Evolutionary conservation across 1,284 basidiomycete genomes (phyloP).

Genomic region (Ceratobasidium papillatum): DNA sequence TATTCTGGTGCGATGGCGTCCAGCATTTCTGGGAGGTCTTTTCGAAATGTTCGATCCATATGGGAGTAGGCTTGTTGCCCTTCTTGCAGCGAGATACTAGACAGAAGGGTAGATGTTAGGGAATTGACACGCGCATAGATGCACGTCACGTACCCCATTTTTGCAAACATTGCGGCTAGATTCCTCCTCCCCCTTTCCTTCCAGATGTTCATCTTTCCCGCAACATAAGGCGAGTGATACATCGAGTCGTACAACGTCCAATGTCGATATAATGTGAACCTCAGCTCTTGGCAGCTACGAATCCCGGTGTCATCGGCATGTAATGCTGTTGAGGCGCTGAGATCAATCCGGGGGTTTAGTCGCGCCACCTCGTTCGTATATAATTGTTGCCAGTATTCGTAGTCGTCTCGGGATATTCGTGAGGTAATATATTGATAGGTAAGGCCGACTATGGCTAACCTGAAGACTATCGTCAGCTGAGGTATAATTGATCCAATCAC

Average conservation of each 20-base stretch:
- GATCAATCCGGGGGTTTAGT: constrained; percentile 68
- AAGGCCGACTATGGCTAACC: constrained; percentile 92
- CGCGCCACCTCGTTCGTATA: constrained; percentile 91
- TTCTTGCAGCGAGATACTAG: constrained; percentile 89
- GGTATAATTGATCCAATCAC: background rate
- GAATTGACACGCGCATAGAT: constrained; percentile 17
- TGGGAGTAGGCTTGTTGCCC: constrained; percentile 93
- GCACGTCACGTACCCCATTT: constrained; percentile 86
- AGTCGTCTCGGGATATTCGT: constrained; percentile 85
- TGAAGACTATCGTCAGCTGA: constrained; percentile 50
- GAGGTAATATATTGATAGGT: constrained; percentile 92
- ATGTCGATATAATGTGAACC: constrained; percentile 95
- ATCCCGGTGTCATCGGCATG: constrained; percentile 80
- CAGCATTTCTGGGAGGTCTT: constrained; percentile 81
- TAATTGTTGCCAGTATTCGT: constrained; percentile 81
- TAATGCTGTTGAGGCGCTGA: constrained; percentile 36
- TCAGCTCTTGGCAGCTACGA: constrained; percentile 82
- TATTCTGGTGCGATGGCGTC: constrained; percentile 95
- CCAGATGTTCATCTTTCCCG: constrained; percentile 95
- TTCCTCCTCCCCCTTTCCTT: constrained; percentile 90
- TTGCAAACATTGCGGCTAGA: constrained; percentile 91
- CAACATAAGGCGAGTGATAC: constrained; percentile 97
- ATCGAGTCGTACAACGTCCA: constrained; percentile 99
- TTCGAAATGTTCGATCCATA: constrained; percentile 96
- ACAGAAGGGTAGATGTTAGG: constrained; percentile 4